Evolutionary conservation across 1,284 basidiomycete genomes (phyloP).

Genomic region (Malassezia vespertilionis): DNA sequence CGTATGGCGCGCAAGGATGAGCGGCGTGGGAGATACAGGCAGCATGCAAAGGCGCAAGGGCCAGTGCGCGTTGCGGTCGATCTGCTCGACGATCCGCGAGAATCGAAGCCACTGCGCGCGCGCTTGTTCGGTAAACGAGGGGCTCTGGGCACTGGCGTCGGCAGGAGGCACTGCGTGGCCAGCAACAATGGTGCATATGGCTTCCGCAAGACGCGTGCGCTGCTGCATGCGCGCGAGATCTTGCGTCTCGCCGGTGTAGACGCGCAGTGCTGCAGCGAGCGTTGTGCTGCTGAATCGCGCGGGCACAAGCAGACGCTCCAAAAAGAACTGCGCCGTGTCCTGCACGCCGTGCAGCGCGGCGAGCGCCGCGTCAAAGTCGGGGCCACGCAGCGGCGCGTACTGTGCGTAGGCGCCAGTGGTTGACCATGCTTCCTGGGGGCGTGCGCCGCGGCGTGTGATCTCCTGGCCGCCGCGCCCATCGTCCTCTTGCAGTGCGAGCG

Average conservation of each 20-base stretch:
- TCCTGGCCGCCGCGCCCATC: constrained; percentile 14
- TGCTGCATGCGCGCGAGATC: constrained; percentile 15
- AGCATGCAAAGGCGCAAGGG: constrained; percentile 21
- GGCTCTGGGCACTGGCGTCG: constrained; percentile 23
- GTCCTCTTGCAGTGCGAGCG: constrained; percentile 13
- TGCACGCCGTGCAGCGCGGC: constrained; percentile 18
- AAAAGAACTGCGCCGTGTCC: constrained; percentile 27
- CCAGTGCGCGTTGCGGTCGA: constrained; percentile 34
- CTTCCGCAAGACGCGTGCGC: constrained; percentile 20
- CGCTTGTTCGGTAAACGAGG: constrained; percentile 23
- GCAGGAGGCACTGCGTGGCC: constrained; percentile 21
- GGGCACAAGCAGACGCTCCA: constrained; percentile 32
- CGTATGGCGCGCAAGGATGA: constrained; percentile 25
- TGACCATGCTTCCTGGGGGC: constrained; percentile 24
- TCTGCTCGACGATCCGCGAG: constrained; percentile 31
- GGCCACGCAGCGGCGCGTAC: constrained; percentile 32
- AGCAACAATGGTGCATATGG: constrained; percentile 22
- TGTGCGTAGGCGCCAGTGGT: constrained; percentile 22
- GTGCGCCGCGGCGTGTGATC: constrained; percentile 15
- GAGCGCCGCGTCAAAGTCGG: constrained; percentile 31
- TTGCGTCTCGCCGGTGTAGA: constrained; percentile 15
- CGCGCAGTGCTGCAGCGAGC: constrained; percentile 13
- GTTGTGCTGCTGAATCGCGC: constrained; percentile 30
- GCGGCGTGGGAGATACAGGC: constrained; percentile 6
- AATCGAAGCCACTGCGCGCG: constrained; percentile 37